These are phyloP conservation scores for Solanum hybrid DNA, from an alignment of 305 asterid species.

Conservation along the genomic window DNA sequence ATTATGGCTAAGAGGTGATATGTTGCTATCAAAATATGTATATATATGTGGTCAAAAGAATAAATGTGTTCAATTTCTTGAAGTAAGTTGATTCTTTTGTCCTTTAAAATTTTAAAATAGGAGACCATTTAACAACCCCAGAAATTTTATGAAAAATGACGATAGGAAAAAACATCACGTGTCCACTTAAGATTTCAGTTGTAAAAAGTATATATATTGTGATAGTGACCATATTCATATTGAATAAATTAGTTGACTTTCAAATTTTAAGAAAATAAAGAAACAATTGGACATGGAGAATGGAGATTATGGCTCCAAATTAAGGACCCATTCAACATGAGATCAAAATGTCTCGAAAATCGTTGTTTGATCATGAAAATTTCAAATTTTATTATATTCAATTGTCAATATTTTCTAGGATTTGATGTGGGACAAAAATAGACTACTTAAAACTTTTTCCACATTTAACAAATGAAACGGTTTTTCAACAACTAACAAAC, in stretches of 20 bases:
- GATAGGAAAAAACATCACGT: background rate
- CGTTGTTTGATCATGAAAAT: background rate
- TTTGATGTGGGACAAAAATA: background rate
- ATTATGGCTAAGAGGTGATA: background rate
- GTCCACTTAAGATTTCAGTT: background rate
- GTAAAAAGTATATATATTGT: background rate
- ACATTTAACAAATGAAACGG: background rate
- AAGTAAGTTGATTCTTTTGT: background rate
- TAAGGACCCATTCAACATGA: background rate
- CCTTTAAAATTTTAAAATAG: background rate
- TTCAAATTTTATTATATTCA: background rate
- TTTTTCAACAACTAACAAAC: background rate
- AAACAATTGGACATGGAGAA: background rate
- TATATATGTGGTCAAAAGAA: background rate
- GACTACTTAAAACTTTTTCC: background rate
- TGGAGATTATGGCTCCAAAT: background rate
- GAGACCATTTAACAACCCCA: background rate
- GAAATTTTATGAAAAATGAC: background rate
- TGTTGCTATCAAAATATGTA: background rate
- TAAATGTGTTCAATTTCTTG: background rate
- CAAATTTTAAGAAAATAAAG: background rate
- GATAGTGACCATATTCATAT: background rate
- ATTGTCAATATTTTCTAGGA: background rate
- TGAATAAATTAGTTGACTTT: background rate
- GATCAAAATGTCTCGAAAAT: no score